Base-by-base conservation (phyloP, 2,329 filamentous ascomycete species). In the Clonostachys solani region DNA sequence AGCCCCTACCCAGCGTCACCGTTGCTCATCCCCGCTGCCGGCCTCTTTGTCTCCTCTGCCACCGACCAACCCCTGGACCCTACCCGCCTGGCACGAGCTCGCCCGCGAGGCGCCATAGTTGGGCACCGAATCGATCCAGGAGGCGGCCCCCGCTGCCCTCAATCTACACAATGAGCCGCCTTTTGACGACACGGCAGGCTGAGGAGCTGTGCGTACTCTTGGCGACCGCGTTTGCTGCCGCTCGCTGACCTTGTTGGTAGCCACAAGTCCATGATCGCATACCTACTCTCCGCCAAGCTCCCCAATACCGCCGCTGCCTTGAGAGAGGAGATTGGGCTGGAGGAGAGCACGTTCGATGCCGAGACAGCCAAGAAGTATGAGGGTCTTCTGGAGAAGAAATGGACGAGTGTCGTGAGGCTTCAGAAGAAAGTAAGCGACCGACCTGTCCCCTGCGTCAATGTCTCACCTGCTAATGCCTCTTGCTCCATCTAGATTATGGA, bases 311-410 rank as follows among this genome's bases (percentile, higher is more conserved):
- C 88, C 40, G 73, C 82, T 41, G 81, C 86, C 19, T 73, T 96
- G 50, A 83, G 90, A 52, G 78, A 87, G 60, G 92, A 96, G 66
- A 71, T 89, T n/a, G 77, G 78, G 47, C 78, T 96, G 5, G 79
- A 83, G 45, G 81, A 87, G 54, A 69, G 80, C 47, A 70, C 71
- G 43, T 92, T 95, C 59, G 90, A 96, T 63, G 77, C 87, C 52
- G 79, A 81, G 16, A 96, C 89, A 17, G 80, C 86, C 45, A 96
- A 96, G 74, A 96, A 95, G 71, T 97, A 96, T 71, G 91, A 96
- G 68, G 88, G 89, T 2, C 70, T 97, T 29, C 71, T 97, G 55
- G 92, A 97, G 77, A 96, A 96, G 80, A 97, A 97, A 75, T 97
- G 92, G 92, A 97, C 92, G 17, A 94, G 90, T 59, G 87, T 97